Evolutionary conservation across 345 rosid genomes (phyloP), one percentile per base, ranked within the genome.

Genomic region (Abelmoschus esculentus): DNA sequence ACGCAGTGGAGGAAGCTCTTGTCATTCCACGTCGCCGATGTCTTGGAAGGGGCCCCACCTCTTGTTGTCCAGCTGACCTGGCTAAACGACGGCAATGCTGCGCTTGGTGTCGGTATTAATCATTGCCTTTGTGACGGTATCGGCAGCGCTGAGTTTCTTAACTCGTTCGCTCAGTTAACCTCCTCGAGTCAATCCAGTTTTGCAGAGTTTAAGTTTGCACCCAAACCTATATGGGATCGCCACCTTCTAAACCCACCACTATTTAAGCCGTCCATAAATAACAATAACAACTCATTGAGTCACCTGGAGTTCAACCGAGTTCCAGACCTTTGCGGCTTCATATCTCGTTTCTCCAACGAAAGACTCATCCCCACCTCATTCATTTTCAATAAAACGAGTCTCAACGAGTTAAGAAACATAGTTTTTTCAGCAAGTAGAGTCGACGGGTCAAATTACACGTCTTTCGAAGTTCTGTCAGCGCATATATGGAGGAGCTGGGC

Each of bases 401-500:
- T 88, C 44, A 72, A 55, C 14, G 91, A 92, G 87, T 32, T 88
- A 2, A 87, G 84, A 72, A 77, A 67, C 36, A 69, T 83, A 10
- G 91, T 86, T 54, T 14, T 68, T 4, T 66, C 77, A 14, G 18
- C 82, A 6, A 70, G 69, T 66, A 78, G 73, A 73, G 72, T 71
- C 69, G 26, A 63, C 31, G 86, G 63, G 77, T 55, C 75, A 9
- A 36, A 61, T 18, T 83, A 68, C 80, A 88, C 96, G 22, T 86
- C 89, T 29, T 92, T 88, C 61, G 96, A 92, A 61, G 96, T 87
- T 18, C 79, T 90, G 7, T 79, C 96, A 0, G 96, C 96, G 18
- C 98, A 92, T 42, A 83, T 88, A 2, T 92, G 98, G 98, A 73
- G 91, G 63, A 85, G 93, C 80, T 92, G 96, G 98, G 86, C 86